These are phyloP conservation scores for Vicia villosa DNA, from an alignment of 306 rosid species.

Conservation along the genomic window DNA sequence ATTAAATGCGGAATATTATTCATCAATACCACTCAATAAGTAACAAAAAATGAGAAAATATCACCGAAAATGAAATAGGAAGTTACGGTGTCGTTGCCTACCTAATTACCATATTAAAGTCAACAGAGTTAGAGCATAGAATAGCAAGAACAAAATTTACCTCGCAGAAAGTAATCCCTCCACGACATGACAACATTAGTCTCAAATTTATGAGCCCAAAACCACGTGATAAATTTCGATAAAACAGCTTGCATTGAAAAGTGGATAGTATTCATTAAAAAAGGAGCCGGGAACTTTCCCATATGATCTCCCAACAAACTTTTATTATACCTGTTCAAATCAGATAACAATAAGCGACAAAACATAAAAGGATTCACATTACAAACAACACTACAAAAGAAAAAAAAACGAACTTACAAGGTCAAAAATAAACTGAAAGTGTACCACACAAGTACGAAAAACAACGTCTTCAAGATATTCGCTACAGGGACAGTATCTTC, in stretches of 20 bases:
- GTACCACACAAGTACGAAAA: constrained; percentile 87
- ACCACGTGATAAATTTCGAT: constrained; percentile 80
- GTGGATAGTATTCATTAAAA: constrained; percentile 87
- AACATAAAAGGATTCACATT: constrained; percentile 3
- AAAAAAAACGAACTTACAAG: constrained; percentile 63
- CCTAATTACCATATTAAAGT: constrained; percentile 24
- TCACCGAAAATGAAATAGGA: constrained; percentile 16
- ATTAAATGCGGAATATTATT: constrained; percentile 16
- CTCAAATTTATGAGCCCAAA: constrained; percentile 80
- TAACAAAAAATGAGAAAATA: constrained; percentile 2
- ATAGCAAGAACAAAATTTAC: constrained; percentile 47
- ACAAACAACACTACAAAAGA: constrained; percentile 12
- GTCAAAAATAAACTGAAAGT: constrained; percentile 92
- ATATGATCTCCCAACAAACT: constrained; percentile 83
- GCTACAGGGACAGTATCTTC: constrained; percentile 51
- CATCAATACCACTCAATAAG: not conserved
- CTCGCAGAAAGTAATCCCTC: constrained; percentile 87
- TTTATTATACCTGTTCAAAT: constrained; percentile 84
- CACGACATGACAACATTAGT: constrained; percentile 75
- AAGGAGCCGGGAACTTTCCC: constrained; percentile 98
- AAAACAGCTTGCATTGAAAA: constrained; percentile 89
- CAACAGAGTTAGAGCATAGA: constrained; percentile 13
- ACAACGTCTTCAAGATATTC: constrained; percentile 75
- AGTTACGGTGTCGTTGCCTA: constrained; percentile 8
- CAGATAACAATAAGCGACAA: constrained; percentile 30